phyloP scores from a whole-genome alignment of 768 basidiomycete genomes.

The Omphalotus guepiniiformis region DNA sequence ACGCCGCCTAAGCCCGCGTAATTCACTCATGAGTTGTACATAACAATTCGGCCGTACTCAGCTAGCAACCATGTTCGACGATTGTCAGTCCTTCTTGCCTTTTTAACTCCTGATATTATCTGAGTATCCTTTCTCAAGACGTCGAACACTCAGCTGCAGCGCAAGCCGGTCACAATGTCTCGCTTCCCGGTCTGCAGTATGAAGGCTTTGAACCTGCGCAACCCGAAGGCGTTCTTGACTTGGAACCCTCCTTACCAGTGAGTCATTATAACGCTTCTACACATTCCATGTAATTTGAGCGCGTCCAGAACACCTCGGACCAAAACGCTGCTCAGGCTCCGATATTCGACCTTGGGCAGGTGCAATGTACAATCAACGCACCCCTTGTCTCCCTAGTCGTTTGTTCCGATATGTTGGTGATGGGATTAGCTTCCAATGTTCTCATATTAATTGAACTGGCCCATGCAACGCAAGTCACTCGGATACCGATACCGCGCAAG shows the following conservation, averaged over 20 bases:
- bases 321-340: slow-evolving; percentile 40
- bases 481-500: slow-evolving; percentile 70
- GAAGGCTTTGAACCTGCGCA: slow-evolving; percentile 86
- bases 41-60: no score
- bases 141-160: slow-evolving; percentile 78
- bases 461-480: slow-evolving; percentile 80
- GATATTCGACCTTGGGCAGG: slow-evolving; percentile 80
- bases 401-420: slow-evolving; percentile 81
- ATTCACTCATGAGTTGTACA: no score
- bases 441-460: slow-evolving; percentile 89
- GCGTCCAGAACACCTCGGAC: slow-evolving; percentile 19
- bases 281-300: slow-evolving; percentile 12
- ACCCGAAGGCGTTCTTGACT: slow-evolving; percentile 43
- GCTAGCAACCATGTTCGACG: slow-evolving; percentile 57
- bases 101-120: slow-evolving; percentile 8
- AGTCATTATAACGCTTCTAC: slow-evolving; percentile 17
- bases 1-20: no score
- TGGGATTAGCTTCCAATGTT: slow-evolving; percentile 73
- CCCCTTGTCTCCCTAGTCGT: slow-evolving; percentile 80
- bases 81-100: slow-evolving; percentile 41
- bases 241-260: slow-evolving; percentile 38
- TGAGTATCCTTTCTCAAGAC: slow-evolving; percentile 46
- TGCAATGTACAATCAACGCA: slow-evolving; percentile 86
- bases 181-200: slow-evolving; percentile 60
- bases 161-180: slow-evolving; percentile 30